These are phyloP conservation scores for Trametes maxima DNA, from an alignment of 768 basidiomycete genomes.

Conservation along the genomic window DNA sequence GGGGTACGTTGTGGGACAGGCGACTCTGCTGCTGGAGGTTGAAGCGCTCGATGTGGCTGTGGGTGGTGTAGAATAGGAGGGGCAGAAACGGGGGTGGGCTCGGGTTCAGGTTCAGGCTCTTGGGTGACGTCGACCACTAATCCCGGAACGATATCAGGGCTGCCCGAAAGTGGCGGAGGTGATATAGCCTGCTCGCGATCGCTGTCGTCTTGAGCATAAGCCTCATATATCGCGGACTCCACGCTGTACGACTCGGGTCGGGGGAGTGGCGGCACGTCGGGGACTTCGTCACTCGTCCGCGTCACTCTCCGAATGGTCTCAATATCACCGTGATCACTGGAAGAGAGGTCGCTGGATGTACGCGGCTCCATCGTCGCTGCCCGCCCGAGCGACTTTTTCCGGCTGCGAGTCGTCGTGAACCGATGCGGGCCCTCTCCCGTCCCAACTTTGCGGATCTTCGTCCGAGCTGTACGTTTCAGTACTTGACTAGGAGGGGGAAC, in stretches of 20 bases:
- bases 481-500: conserved; percentile 87
- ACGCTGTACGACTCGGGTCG: conserved; percentile 81
- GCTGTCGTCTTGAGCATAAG: conserved; percentile 66
- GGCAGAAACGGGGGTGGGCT: neutral
- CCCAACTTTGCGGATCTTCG: conserved; percentile 90
- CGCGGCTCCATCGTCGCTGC: conserved; percentile 47
- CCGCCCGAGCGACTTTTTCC: conserved; percentile 39
- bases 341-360: conserved; percentile 71
- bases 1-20: conserved; percentile 50
- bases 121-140: neutral
- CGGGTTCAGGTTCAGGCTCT: conserved; percentile 8
- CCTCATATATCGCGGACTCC: conserved; percentile 81
- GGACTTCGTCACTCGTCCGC: conserved; percentile 40
- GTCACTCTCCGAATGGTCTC: conserved; percentile 31
- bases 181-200: conserved; percentile 27
- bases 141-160: conserved; percentile 23
- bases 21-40: conserved; percentile 44
- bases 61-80: conserved; percentile 58
- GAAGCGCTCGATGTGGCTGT: conserved; percentile 57
- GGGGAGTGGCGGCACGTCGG: conserved; percentile 46
- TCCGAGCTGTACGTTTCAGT: conserved; percentile 88
- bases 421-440: conserved; percentile 84
- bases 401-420: conserved; percentile 53
- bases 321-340: conserved; percentile 62
- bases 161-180: conserved; percentile 12